Evolutionary conservation across 1,284 basidiomycete species (phyloP).

Genomic region (Anthracocystis walkeri): DNA sequence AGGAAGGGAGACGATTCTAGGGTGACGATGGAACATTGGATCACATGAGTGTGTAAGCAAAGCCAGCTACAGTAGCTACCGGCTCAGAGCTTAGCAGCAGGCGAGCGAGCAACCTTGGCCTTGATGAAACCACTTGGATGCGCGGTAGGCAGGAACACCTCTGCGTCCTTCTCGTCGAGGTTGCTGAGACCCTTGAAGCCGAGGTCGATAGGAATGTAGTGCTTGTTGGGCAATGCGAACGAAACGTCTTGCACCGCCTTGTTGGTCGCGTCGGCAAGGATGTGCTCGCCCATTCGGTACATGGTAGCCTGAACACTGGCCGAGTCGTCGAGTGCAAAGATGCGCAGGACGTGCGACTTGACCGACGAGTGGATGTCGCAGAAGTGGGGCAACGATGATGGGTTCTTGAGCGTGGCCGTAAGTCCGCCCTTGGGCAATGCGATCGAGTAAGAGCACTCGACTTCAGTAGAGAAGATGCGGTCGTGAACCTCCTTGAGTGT

Average conservation of each 20-base stretch:
- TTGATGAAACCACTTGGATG: slow-evolving; percentile 65
- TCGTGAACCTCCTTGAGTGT: slow-evolving; percentile 74
- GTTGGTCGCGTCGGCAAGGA: slow-evolving; percentile 73
- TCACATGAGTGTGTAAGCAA: neutral
- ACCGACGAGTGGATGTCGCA: slow-evolving; percentile 73
- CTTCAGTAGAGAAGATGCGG: slow-evolving; percentile 66
- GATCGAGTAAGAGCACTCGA: slow-evolving; percentile 61
- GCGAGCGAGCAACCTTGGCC: slow-evolving; percentile 52
- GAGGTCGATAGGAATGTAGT: slow-evolving; percentile 65
- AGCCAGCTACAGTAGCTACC: neutral
- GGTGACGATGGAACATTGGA: neutral
- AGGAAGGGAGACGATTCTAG: neutral
- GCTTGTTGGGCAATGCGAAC: slow-evolving; percentile 86
- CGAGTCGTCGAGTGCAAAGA: slow-evolving; percentile 88
- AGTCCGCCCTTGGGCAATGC: slow-evolving; percentile 39
- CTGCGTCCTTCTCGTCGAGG: slow-evolving; percentile 59
- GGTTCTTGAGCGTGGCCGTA: slow-evolving; percentile 64
- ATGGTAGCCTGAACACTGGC: slow-evolving; percentile 93
- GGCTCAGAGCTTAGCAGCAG: slow-evolving; percentile 47
- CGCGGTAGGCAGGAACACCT: slow-evolving; percentile 62
- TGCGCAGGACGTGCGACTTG: slow-evolving; percentile 79
- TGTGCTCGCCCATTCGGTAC: slow-evolving; percentile 85
- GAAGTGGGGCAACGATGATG: slow-evolving; percentile 62
- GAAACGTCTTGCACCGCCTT: slow-evolving; percentile 75
- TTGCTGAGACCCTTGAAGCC: slow-evolving; percentile 60